Conservation (phyloP, 495 filamentous ascomycete species). For the Lentithecium fluviatile region DNA sequence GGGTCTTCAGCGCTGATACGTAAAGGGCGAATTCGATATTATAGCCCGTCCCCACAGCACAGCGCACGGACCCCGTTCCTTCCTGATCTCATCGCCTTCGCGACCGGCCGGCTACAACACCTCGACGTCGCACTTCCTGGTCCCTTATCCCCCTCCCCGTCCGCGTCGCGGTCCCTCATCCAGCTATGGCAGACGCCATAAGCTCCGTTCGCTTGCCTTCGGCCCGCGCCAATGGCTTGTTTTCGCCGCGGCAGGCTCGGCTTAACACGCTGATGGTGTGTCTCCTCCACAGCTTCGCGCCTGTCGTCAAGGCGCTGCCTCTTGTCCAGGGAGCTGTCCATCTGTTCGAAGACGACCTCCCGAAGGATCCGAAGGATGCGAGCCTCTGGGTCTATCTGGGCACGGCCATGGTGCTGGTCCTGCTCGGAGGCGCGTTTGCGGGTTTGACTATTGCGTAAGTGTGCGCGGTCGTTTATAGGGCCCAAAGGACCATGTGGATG, state of each 20-base stretch:
- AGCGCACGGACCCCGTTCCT: too few relatives aligned
- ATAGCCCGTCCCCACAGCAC: too few relatives aligned
- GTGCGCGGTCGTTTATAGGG: background rate
- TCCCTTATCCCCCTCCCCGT: background rate
- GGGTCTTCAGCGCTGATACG: too few relatives aligned
- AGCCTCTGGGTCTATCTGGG: conserved; percentile 70
- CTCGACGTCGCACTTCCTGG: background rate
- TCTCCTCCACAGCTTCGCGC: conserved; percentile 51
- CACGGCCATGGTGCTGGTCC: conserved; percentile 69
- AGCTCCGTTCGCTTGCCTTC: background rate
- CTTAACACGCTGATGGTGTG: conserved; percentile 53
- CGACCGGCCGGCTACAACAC: too few relatives aligned
- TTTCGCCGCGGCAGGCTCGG: conserved; percentile 49
- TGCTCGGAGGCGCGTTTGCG: conserved; percentile 91
- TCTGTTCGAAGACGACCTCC: conserved; percentile 30
- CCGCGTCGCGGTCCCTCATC: background rate
- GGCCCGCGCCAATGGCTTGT: conserved; percentile 38
- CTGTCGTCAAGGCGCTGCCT: conserved; percentile 37
- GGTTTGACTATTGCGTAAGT: conserved; percentile 83
- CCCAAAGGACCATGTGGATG: too few relatives aligned
- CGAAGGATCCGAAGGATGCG: conserved; percentile 53
- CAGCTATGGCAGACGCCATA: conserved; percentile 24
- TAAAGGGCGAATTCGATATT: too few relatives aligned
- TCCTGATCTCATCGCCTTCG: too few relatives aligned
- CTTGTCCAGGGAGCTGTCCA: conserved; percentile 13